Percentiles rank a stretch among this genome's conserved stretches.
Conservation (phyloP, 2,329 filamentous ascomycete genomes). For the Aspergillus sp. region DNA sequence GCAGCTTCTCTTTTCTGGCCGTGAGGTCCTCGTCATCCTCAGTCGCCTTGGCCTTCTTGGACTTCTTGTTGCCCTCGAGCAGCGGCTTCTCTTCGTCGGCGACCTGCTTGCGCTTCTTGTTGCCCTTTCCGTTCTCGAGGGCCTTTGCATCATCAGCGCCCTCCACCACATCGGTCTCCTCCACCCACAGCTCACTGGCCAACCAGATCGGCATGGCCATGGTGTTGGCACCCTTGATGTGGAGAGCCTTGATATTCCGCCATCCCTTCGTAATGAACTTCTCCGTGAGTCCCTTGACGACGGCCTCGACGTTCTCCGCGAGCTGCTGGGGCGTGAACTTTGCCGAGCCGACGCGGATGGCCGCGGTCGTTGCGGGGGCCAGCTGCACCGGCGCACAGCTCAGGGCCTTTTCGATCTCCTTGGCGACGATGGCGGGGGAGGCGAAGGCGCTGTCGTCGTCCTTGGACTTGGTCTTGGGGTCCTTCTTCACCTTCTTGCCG, state of each 20-base stretch:
- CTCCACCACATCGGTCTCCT: constrained; percentile 70
- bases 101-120: constrained; percentile 56
- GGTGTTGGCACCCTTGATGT: constrained; percentile 88
- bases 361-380: constrained; percentile 73
- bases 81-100: constrained; percentile 31
- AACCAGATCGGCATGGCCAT: constrained; percentile 92
- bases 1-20: constrained; percentile 49
- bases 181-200: constrained; percentile 86
- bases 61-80: constrained; percentile 34
- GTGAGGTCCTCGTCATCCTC: constrained; percentile 39
- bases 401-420: constrained; percentile 77
- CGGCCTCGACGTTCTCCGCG: constrained; percentile 75
- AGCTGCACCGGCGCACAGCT: constrained; percentile 77
- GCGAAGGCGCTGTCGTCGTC: constrained; percentile 50
- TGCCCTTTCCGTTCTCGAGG: constrained; percentile 40
- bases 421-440: constrained; percentile 66
- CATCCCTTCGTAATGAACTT: constrained; percentile 84
- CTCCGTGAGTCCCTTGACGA: constrained; percentile 67
- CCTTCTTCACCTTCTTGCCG: constrained; percentile 59
- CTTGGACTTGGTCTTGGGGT: constrained; percentile 47
- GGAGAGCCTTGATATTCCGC: constrained; percentile 79
- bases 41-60: constrained; percentile 40
- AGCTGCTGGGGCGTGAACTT: constrained; percentile 73
- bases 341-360: constrained; percentile 75
- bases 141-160: constrained; percentile 29